Conservation (phyloP, 192 early-diverging fungal genomes). For the Coemansia pectinata region DNA sequence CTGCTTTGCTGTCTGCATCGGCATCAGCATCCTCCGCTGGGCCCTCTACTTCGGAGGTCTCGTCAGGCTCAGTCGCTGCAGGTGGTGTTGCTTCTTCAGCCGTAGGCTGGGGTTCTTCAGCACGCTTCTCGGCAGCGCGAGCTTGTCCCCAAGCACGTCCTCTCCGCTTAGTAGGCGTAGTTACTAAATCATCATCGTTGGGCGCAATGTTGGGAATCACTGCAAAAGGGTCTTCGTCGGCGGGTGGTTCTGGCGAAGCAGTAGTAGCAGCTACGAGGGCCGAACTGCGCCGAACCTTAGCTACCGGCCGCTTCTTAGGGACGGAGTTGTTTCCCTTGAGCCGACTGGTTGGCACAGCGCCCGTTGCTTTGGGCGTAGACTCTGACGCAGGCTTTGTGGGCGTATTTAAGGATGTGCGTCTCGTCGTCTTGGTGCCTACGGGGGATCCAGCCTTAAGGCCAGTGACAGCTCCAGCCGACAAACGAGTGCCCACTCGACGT, state of each 20-base stretch:
- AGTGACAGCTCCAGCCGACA: slow-evolving; percentile 1
- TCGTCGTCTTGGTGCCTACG: background rate
- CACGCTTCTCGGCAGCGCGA: background rate
- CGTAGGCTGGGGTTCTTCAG: background rate
- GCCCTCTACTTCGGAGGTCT: background rate
- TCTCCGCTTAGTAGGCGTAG: background rate
- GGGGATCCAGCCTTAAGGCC: background rate
- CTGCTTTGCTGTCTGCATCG: background rate
- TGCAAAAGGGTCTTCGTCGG: background rate
- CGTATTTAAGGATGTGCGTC: background rate
- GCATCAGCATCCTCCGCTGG: background rate
- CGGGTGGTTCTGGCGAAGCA: background rate
- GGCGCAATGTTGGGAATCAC: background rate
- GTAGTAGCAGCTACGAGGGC: background rate
- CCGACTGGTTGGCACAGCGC: slow-evolving; percentile 11
- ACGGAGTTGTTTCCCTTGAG: background rate
- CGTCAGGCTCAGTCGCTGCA: background rate
- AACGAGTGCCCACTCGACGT: background rate
- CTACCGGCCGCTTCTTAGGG: background rate
- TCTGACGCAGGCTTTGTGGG: slow-evolving; percentile 6
- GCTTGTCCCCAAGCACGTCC: background rate
- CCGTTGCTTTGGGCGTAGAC: background rate
- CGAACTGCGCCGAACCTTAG: background rate
- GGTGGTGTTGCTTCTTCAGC: background rate
- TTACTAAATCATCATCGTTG: background rate